Base-by-base conservation (phyloP, 441 rosid genomes). In the Iberis amara region DNA sequence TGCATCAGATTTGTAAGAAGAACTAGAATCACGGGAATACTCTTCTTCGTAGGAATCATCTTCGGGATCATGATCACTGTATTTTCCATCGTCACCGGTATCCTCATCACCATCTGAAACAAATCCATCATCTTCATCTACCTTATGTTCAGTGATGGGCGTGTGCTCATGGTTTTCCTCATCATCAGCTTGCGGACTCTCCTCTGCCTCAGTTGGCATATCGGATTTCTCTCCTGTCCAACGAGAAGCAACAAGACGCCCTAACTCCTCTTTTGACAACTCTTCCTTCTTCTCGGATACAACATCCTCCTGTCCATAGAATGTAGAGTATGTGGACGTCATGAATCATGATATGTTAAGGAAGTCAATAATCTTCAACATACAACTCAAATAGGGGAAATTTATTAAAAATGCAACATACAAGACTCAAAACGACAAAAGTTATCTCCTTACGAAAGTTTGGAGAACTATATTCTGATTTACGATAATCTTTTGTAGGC, bases 161-260 rank as follows among this genome's bases (percentile, higher is more conserved):
- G 55, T 51, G 35, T 73, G 84, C 28, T 79, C 82, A 62, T 68
- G 73, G 62, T 39, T 68, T 61, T 73, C 78, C 64, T 70, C 73
- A 65, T 66, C 57, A 9, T 57, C 60, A 47, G 53, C 75, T 66
- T 73, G 46, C 11, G 51, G 51, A 55, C 14, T 70, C 38, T 73
- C 73, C 0, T 50, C 74, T 13, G 49, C 71, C 65, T 59, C 72
- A 50, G 65, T 41, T 68, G 78, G 68, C 68, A 76, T 78, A 55
- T 79, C 84, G 21, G 76, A 60, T 44, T 62, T 76, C 68, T 74
- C 84, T 53, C 97, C 89, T 0, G 97, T 87, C 99, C 99, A 94
- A 40, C 97, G 96, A 66, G 98, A 90, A 18, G 94, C 98, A 69
- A 94, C 80, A 57, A 82, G 94, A 63, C 83, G 89, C 57, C 98